Evolutionary conservation across 495 filamentous ascomycete species (phyloP), one percentile per base, ranked within the genome.

Genomic region (Trichoderma reesei): DNA sequence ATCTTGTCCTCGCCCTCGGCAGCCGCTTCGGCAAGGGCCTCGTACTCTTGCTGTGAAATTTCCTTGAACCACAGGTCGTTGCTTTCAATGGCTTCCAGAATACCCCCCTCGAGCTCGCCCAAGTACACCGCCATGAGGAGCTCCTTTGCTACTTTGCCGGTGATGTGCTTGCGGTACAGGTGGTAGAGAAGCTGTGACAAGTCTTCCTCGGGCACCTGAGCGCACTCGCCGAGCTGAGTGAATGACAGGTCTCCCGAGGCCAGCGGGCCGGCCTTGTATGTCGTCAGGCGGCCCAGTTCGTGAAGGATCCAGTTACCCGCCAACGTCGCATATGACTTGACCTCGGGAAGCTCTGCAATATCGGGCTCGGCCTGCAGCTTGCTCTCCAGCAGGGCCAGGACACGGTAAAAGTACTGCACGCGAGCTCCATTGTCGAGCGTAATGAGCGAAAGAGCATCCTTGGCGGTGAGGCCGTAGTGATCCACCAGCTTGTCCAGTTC

Each of bases 391-490:
- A 71, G 67, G 16, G 85, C 83, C 26, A 91, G 81, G 5, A 92
- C 86, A 18, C 88, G 85, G 71, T 89, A 85, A 68, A 90, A 96
- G 69, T 91, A 94, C 65, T 96, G 88, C 13, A 93, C 73, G 18
- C 94, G 83, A 3, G 85, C 86, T 0, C 92, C 92, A 31, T 89
- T 83, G 59, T 98, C 90, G 4, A 96, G 81, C 39, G 82, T 75
- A 59, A 92, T 79, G 41, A 99, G 73, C 0, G 92, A 89, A 66
- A 90, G 85, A 20, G 94, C 92, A 69, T 99, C 95, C 71, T 95
- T 96, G n/a, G 85, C 68, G 0, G 84, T 86, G 14, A 99, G 78
- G 5, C 82, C 80, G 67, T 87, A 90, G 0, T 77, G 72, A 3
- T 74, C 63, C 11, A 81, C 78, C 14, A 96, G 79, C 59, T 82